Evolutionary conservation across 371 early-diverging fungal species (phyloP), one percentile per base, ranked within the genome.

Genomic region (Apophysomyces variabilis): DNA sequence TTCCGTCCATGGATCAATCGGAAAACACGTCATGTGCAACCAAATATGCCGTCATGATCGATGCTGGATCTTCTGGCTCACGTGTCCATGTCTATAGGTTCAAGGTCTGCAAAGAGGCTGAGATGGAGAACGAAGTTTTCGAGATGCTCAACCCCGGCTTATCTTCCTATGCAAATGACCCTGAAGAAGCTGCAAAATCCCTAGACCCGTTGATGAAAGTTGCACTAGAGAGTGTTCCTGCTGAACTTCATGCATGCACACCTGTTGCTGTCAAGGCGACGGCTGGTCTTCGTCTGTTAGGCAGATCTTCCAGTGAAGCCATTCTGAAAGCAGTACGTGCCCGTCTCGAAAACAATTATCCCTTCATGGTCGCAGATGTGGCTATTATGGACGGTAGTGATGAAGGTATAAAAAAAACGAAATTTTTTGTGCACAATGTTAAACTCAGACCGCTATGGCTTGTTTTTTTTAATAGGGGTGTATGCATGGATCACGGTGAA

Each of bases 401-500:
- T 74, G 99, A 99, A 86, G 99, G 87, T 82, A 75, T 7, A 7
- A 18, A 47, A 47, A 32, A 38, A n/a, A 32, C 36, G 14, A 35
- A 57, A 41, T 18, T 36, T 5, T 14, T 13, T 14, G 16, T 3
- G 11, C 12, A 38, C 9, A 1, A 32, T 37, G 4, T 38, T 36
- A 60, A 60, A 3, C 9, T 8, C 39, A 59, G n/a, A 26, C 35
- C 50, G 12, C 14, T 32, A 58, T 65, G 36, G 4, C 21, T 26
- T 64, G 32, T 26, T 26, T 26, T 3, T 26, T 26, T 26, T 26
- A 26, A 26, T 26, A 89, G 90, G 96, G 45, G 92, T 97, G 7
- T 98, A 87, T 82, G 98, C 98, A n/a, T 98, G 99, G 99, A 93
- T 98, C 61, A 97, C 98, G 0, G 95, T 97, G 56, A 98, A 98